Base-by-base conservation (phyloP, 176 grass and related monocot species). In the Saccharum spontaneum region DNA sequence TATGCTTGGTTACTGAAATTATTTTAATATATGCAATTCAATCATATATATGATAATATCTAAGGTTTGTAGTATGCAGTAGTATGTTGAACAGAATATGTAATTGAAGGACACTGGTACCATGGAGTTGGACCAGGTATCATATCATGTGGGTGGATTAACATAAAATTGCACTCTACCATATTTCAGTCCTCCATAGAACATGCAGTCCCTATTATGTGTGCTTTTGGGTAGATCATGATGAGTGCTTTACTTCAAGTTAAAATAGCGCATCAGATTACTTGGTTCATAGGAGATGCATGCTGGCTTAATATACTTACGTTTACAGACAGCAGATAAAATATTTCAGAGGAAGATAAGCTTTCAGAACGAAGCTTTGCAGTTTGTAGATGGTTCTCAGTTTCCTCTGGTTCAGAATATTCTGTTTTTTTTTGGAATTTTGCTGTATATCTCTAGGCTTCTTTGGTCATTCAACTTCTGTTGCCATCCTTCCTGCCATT, bases 281-380 rank as follows among this genome's bases (percentile, higher is more conserved):
- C 33, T 34, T 10, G 20, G 6, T 7, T 23, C 20, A 37, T 67
- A 20, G 18, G 33, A 34, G 78, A 80, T 76, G 31, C 57, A n/a
- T 67, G 38, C 39, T 81, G 26, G 79, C 2, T 81, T 70, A 15
- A 54, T 30, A 82, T 82, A 80, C 85, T 71, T 91, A 91, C 81
- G 28, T 81, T 85, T 79, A 68, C 10, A 70, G 89, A 85, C 5
- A 88, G 86, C 81, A 91, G 78, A 76, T 88, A 57, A 81, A 88
- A 83, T 41, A 88, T 84, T 59, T 69, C 61, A 18, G 82, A 76
- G 33, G 89, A 88, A 77, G 76, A 91, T 44, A 83, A 64, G 76
- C 77, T 91, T 67, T 74, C 73, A 30, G 81, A 78, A 54, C 46
- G 77, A 69, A 87, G 86, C 31, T 82, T 43, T 62, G 39, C 37